Evolutionary conservation across 192 early-diverging fungal species (phyloP).

Genomic region (Entrophospora sp.): DNA sequence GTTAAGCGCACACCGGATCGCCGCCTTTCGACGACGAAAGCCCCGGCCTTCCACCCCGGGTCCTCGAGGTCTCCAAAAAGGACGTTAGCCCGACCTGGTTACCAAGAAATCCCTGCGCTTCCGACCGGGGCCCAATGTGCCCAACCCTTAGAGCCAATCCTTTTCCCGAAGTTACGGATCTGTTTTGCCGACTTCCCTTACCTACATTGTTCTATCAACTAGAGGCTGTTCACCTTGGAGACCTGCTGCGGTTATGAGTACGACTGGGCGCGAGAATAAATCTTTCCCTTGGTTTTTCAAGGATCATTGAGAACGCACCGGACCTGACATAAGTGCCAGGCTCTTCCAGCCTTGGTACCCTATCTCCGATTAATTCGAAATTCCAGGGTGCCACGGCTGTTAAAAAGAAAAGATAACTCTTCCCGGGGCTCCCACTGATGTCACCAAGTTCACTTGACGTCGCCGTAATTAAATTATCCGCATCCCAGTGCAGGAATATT

Average conservation of each 20-base stretch:
- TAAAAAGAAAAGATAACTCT: slow-evolving; percentile 69
- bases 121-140: slow-evolving; percentile 13
- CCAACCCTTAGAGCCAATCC: neutral
- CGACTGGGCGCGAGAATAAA: too few species aligned
- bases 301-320: too few species aligned
- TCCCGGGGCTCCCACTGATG: too few species aligned
- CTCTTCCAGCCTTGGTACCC: slow-evolving; percentile 46
- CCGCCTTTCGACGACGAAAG: too few species aligned
- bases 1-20: slow-evolving; percentile 46
- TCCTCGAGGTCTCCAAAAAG: slow-evolving; percentile 16
- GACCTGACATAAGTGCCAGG: slow-evolving; percentile 45
- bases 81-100: slow-evolving; percentile 13
- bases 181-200: slow-evolving; percentile 48
- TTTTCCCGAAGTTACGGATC: neutral
- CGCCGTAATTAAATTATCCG: too few species aligned
- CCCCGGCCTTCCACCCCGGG: slow-evolving; percentile 24
- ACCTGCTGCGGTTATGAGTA: slow-evolving; percentile 72
- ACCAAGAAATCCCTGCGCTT: too few species aligned
- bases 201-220: slow-evolving; percentile 78
- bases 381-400: slow-evolving; percentile 50
- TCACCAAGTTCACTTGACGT: too few species aligned
- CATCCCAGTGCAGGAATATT: too few species aligned
- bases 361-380: slow-evolving; percentile 53
- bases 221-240: slow-evolving; percentile 76
- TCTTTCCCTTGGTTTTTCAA: too few species aligned